A percentile compares a stretch with the other conserved stretches of the same genome.
phyloP scores from a whole-genome alignment of 2,329 filamentous ascomycete genomes.

The Thelonectria rubi region DNA sequence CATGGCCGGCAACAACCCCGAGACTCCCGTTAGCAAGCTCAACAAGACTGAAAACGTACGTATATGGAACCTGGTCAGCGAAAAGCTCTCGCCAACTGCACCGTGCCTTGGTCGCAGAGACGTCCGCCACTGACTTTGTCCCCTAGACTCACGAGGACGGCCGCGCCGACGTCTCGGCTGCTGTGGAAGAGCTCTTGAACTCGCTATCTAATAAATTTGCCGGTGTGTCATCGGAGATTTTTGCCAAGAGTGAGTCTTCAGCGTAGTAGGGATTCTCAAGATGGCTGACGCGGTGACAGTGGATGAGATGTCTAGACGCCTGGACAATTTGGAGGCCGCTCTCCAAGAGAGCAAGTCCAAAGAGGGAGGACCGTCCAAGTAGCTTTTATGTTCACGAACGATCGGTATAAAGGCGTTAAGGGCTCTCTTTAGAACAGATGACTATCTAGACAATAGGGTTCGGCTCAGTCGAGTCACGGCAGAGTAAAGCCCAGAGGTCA shows the following conservation, averaged over 20 bases:
- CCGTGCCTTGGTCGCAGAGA: conserved; percentile 11
- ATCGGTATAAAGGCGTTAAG: conserved; percentile 26
- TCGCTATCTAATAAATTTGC: conserved; percentile 87
- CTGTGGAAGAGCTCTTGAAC: conserved; percentile 87
- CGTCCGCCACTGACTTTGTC: conserved; percentile 29
- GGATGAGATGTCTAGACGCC: conserved; percentile 89
- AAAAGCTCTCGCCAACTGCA: neutral
- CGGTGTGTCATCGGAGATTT: conserved; percentile 84
- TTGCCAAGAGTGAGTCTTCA: conserved; percentile 78
- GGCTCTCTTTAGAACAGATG: conserved; percentile 28
- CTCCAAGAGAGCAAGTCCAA: conserved; percentile 67
- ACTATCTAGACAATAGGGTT: conserved; percentile 21
- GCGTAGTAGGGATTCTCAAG: neutral
- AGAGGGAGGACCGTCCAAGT: conserved; percentile 46
- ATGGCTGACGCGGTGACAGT: conserved; percentile 62
- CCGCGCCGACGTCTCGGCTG: conserved; percentile 74
- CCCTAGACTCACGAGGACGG: conserved; percentile 55
- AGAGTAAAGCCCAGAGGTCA: conserved; percentile 31
- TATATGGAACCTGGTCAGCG: neutral
- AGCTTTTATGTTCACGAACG: neutral
- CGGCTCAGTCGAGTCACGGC: conserved; percentile 28
- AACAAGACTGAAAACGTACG: conserved; percentile 50
- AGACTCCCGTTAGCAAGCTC: conserved; percentile 42
- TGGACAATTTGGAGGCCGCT: conserved; percentile 84
- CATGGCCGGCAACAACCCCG: conserved; percentile 52